Percentiles rank a stretch among this genome's conserved stretches.
Evolutionary conservation across 2,329 filamentous ascomycete species (phyloP).

Genomic region (Apiospora phragmitis): DNA sequence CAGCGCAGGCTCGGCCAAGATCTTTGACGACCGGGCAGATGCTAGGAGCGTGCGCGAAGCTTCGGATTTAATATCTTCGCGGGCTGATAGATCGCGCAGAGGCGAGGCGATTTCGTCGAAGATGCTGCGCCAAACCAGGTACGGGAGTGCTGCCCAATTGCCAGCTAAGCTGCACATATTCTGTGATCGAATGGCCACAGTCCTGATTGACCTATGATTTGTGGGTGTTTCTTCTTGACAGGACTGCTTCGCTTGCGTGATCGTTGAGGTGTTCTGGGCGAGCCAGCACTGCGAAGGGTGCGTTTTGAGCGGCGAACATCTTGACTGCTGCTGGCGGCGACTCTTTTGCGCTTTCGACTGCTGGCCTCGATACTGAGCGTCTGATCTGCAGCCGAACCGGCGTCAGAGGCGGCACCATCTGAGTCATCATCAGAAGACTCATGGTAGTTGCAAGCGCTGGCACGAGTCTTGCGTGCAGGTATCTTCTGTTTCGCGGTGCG

Average conservation of each 20-base stretch:
- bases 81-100: constrained; percentile 44
- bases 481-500: constrained; percentile 31
- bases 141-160: constrained; percentile 15
- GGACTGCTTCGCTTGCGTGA: background rate
- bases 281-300: background rate
- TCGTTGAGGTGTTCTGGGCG: background rate
- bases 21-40: constrained; percentile 61
- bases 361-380: background rate
- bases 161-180: constrained; percentile 7
- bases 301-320: constrained; percentile 9
- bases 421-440: constrained; percentile 6
- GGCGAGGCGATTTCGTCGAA: constrained; percentile 68
- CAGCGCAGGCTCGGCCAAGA: constrained; percentile 72
- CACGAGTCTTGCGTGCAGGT: constrained; percentile 26
- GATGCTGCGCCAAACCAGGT: constrained; percentile 34
- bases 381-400: background rate
- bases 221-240: background rate
- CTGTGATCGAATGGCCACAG: background rate
- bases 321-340: background rate
- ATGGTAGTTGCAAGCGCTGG: constrained; percentile 25
- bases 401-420: background rate
- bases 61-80: constrained; percentile 42
- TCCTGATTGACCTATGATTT: background rate
- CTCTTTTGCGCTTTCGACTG: constrained; percentile 12
- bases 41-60: constrained; percentile 53